These are phyloP conservation scores for Starmerella kuoi DNA, from an alignment of 805 yeast genomes.

Conservation along the genomic window DNA sequence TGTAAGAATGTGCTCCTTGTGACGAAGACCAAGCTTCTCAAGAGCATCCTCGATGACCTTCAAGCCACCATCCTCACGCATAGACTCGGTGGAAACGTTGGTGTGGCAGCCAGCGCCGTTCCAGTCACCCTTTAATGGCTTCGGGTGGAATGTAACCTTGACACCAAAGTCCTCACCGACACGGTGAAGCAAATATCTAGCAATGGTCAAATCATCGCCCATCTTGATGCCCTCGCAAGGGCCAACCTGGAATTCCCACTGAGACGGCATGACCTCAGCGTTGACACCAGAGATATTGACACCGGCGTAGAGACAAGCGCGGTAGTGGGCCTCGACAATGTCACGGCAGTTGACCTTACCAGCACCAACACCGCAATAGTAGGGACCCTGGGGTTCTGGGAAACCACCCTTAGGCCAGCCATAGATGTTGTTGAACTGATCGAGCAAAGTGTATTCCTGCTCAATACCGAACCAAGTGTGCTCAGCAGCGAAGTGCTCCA, in stretches of 20 bases:
- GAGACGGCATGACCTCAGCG: conserved; percentile 99
- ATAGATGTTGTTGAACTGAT: conserved; percentile 75
- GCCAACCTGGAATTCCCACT: conserved; percentile 99
- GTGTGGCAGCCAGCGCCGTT: conserved; percentile 99
- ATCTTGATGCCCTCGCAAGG: conserved; percentile 89
- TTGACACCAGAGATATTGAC: conserved; percentile 86
- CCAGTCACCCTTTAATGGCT: conserved; percentile 98
- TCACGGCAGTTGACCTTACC: conserved; percentile 98
- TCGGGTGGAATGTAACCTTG: conserved; percentile 97
- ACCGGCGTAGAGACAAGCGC: conserved; percentile 93
- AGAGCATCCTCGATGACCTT: conserved; percentile 84
- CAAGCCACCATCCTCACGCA: conserved; percentile 97
- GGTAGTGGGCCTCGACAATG: conserved; percentile 96
- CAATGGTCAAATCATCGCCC: conserved; percentile 97
- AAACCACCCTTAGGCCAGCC: conserved; percentile 99
- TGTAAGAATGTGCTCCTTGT: conserved; percentile 85
- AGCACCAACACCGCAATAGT: conserved; percentile 99
- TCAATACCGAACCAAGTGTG: conserved; percentile 96
- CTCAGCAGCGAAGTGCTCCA: conserved; percentile 79
- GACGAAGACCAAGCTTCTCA: conserved; percentile 89
- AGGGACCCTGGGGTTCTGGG: conserved; percentile 99
- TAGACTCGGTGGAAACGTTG: conserved; percentile 81
- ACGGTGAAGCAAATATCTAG: conserved; percentile 83
- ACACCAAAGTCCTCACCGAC: conserved; percentile 98
- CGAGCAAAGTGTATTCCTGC: conserved; percentile 96